Evolutionary conservation across 2,329 filamentous ascomycete genomes (phyloP), one percentile per base, ranked within the genome.

Genomic region (Ceratocystis colombiana): DNA sequence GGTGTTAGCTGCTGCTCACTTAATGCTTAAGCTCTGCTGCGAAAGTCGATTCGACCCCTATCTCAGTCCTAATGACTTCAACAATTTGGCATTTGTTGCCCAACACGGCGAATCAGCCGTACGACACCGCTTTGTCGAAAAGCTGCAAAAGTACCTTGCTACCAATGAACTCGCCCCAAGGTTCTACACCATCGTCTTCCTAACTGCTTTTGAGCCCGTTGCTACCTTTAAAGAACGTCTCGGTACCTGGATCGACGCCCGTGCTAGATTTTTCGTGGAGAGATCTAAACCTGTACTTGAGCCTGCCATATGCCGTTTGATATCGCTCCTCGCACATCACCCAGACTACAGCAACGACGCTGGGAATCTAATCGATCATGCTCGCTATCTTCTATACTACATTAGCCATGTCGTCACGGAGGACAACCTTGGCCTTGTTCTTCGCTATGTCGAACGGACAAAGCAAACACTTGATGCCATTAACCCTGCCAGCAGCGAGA

Each of bases 291-390:
- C 81, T 8, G 81, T 88, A 6, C 84, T 99, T 78, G 93, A 97
- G 75, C 83, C 86, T 25, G 82, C 88, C 12, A 88, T 97, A 73
- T 85, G 89, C 30, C 85, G 94, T 7, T 82, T 97, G 44, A 80
- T 99, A 64, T 94, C 91, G 62, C 78, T 99, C 55, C 81, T 99
- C 55, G 92, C 93, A 4, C 93, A 97, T 73, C 94, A 99, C 74
- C 92, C 92, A 0, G 94, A 99, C 74, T 96, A 93, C 70, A 85
- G 83, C 68, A 74, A 80, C 1, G 81, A 84, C 5, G 76, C 85
- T 1, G 81, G 84, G 15, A 87, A 91, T 61, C 77, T 96, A 62
- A 80, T 86, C 57, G 90, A 96, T 72, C 92, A 96, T 74, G 86
- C 89, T 5, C 86, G 86, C 71, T 99, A 97, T 74, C 86, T 99